These are phyloP conservation scores for Aspergillus oerlinghausenensis DNA, from an alignment of 2,329 filamentous ascomycete genomes.

Conservation along the genomic window DNA sequence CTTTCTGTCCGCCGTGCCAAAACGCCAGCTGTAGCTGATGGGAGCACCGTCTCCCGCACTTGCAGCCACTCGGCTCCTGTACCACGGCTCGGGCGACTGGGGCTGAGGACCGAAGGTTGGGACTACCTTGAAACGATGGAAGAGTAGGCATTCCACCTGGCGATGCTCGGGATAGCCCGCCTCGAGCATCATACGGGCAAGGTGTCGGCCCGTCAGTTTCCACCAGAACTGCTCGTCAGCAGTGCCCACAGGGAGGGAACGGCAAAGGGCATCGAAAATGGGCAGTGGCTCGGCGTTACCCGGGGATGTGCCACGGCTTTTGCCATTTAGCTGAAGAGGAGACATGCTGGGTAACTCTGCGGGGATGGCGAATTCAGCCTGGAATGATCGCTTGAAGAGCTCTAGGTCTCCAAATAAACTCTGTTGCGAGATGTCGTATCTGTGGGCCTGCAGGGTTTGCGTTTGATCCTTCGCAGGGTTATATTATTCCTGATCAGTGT, in stretches of 20 bases:
- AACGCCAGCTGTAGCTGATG: conserved; percentile 6
- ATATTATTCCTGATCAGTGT: too few relatives aligned
- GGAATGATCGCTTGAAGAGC: too few relatives aligned
- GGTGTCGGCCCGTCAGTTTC: conserved; percentile 2
- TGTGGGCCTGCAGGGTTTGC: too few relatives aligned
- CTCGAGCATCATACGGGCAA: conserved; percentile 4
- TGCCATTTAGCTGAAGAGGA: too few relatives aligned
- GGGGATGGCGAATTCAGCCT: too few relatives aligned
- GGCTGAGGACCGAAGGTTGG: conserved; percentile 1
- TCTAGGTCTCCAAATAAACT: too few relatives aligned
- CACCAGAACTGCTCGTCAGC: conserved; percentile 4
- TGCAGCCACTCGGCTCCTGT: neutral
- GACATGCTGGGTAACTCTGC: too few relatives aligned
- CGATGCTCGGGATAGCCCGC: conserved; percentile 3
- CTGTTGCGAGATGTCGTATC: too few relatives aligned
- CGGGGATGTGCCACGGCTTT: too few relatives aligned
- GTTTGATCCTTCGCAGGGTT: too few relatives aligned
- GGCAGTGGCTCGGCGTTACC: conserved; percentile 1
- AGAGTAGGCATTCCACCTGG: conserved; percentile 3
- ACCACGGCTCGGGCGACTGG: neutral
- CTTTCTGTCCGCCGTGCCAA: neutral
- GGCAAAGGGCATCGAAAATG: conserved; percentile 1
- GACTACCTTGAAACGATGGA: conserved; percentile 3
- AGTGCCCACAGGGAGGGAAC: neutral
- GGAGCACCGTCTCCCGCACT: conserved; percentile 1